A percentile compares a stretch with the other conserved stretches of the same genome.
These are phyloP conservation scores for Corynascus novoguineensis DNA, from an alignment of 495 filamentous ascomycete genomes.

Conservation along the genomic window DNA sequence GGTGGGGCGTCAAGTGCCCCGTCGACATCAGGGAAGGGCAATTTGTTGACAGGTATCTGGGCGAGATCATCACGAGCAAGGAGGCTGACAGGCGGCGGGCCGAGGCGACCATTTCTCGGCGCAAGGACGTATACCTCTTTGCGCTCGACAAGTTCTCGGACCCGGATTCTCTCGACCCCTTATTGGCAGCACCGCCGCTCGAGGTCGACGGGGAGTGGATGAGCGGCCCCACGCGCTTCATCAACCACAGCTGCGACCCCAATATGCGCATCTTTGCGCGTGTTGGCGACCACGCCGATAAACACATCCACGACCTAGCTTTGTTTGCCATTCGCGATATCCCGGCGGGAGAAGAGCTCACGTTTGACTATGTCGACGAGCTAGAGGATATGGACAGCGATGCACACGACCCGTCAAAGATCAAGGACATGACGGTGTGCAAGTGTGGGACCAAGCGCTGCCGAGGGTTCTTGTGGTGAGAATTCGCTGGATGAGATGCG, in stretches of 20 bases:
- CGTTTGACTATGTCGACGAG: constrained; percentile 76
- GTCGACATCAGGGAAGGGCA: constrained; percentile 67
- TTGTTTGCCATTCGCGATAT: constrained; percentile 77
- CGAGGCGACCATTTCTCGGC: constrained; percentile 37
- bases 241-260: constrained; percentile 68
- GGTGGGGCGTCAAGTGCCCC: constrained; percentile 75
- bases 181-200: constrained; percentile 37
- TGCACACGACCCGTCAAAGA: constrained; percentile 45
- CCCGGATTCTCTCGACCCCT: constrained; percentile 38
- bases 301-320: constrained; percentile 74
- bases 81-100: constrained; percentile 63
- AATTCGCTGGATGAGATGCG: not conserved
- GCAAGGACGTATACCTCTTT: constrained; percentile 72
- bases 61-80: constrained; percentile 72
- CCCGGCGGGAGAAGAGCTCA: constrained; percentile 63
- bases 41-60: constrained; percentile 84
- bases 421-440: constrained; percentile 52
- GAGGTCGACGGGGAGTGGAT: constrained; percentile 54
- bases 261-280: constrained; percentile 80
- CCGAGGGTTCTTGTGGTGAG: constrained; percentile 61
- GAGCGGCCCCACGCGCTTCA: constrained; percentile 59
- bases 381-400: constrained; percentile 43
- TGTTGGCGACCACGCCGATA: constrained; percentile 69
- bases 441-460: constrained; percentile 63
- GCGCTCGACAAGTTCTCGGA: constrained; percentile 72